These are phyloP conservation scores for Pseudozyma thailandica DNA, from an alignment of 1,284 basidiomycete species.

Conservation along the genomic window DNA sequence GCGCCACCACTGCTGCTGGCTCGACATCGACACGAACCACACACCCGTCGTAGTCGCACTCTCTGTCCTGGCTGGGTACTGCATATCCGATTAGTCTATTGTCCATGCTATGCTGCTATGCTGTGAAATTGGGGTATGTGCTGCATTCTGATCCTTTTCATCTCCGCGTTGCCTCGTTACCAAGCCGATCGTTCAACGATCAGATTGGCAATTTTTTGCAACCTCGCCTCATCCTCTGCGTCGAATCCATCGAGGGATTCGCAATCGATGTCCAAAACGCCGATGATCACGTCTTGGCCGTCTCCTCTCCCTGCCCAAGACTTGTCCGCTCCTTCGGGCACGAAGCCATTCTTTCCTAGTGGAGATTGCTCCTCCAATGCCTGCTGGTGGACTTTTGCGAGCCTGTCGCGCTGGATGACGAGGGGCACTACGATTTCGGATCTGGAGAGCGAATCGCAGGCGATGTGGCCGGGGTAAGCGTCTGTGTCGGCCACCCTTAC, in stretches of 20 bases:
- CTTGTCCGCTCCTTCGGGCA: constrained; percentile 8
- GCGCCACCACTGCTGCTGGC: constrained; percentile 28
- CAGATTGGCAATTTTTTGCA: constrained; percentile 62
- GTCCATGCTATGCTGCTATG: too few relatives aligned
- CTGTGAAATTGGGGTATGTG: too few relatives aligned
- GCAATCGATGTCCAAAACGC: constrained; percentile 69
- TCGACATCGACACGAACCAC: constrained; percentile 16
- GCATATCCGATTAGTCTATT: too few relatives aligned
- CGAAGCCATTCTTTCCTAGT: not conserved
- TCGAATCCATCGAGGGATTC: constrained; percentile 66
- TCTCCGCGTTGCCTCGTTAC: too few relatives aligned
- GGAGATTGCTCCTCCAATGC: constrained; percentile 32
- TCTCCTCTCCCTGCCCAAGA: constrained; percentile 60
- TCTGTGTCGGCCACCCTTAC: constrained; percentile 68
- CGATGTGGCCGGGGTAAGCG: constrained; percentile 68
- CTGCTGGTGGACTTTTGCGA: constrained; percentile 30
- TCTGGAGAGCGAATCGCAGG: constrained; percentile 68
- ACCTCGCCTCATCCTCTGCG: constrained; percentile 62
- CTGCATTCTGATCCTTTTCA: too few relatives aligned
- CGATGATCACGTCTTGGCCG: constrained; percentile 63
- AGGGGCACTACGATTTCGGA: constrained; percentile 69
- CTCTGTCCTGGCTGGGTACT: not conserved
- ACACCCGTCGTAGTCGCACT: not conserved
- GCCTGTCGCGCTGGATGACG: constrained; percentile 44
- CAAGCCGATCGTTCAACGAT: constrained; percentile 50